phyloP scores from a whole-genome alignment of 148 eudicot species.

The Arctostaphylos glauca region DNA sequence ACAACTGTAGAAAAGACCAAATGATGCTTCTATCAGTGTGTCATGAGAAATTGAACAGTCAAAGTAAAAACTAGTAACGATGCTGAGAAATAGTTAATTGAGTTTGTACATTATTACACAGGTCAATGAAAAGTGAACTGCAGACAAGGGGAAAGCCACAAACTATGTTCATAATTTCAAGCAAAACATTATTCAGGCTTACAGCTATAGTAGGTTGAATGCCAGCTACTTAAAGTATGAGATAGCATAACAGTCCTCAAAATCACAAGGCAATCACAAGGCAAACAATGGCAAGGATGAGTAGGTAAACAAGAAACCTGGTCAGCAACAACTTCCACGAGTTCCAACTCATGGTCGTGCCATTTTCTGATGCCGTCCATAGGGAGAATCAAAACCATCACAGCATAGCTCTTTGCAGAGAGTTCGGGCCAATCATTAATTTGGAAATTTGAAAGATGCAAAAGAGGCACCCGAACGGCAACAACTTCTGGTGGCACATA shows the following conservation, averaged over 20 bases:
- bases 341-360: slow-evolving; percentile 83
- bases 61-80: not conserved
- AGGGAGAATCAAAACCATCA: slow-evolving; percentile 82
- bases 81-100: not conserved
- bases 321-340: slow-evolving; percentile 89
- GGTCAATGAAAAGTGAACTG: slow-evolving; percentile 11
- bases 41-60: not conserved
- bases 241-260: not conserved
- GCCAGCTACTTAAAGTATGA: not conserved
- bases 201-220: not conserved
- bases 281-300: slow-evolving; percentile 6
- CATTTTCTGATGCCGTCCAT: slow-evolving; percentile 68
- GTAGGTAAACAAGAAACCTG: slow-evolving; percentile 46
- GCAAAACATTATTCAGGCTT: not conserved
- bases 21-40: not conserved
- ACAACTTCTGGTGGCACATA: slow-evolving; percentile 62
- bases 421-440: slow-evolving; percentile 73
- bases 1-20: not conserved
- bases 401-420: slow-evolving; percentile 67
- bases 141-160: not conserved
- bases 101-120: not conserved
- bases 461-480: slow-evolving; percentile 81
- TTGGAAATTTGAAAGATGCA: slow-evolving; percentile 73
- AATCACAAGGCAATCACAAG: not conserved
- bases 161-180: not conserved